Percentiles rank a stretch among this genome's conserved stretches.
Evolutionary conservation across 192 early-diverging fungal genomes (phyloP).

Genomic region (Bifiguratus adelaidae): DNA sequence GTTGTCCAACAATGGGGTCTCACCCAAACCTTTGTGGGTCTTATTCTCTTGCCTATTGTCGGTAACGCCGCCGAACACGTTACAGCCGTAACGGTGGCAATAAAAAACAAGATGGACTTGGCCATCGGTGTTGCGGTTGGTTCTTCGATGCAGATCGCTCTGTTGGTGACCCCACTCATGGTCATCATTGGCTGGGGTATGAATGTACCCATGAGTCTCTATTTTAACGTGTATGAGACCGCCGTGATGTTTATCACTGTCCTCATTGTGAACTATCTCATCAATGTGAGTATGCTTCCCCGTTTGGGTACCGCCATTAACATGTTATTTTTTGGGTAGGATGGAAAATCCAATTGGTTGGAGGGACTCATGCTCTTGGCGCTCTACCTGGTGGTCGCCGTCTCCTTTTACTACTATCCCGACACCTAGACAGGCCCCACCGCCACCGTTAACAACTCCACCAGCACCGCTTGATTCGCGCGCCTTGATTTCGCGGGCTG

Average conservation of each 20-base stretch:
- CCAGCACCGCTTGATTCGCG: too few species aligned
- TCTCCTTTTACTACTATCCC: constrained; percentile 73
- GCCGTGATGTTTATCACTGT: constrained; percentile 79
- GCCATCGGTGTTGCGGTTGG: constrained; percentile 84
- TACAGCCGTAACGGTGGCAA: constrained; percentile 68
- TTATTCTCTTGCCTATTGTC: constrained; percentile 85
- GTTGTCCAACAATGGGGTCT: constrained; percentile 60
- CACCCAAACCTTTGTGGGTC: constrained; percentile 77
- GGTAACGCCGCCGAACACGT: constrained; percentile 87
- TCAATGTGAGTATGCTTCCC: constrained; percentile 21
- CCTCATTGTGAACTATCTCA: constrained; percentile 70
- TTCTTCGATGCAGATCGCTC: constrained; percentile 81
- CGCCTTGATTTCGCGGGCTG: too few species aligned
- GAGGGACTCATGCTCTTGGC: constrained; percentile 80
- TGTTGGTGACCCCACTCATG: constrained; percentile 61
- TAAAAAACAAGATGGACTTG: constrained; percentile 89
- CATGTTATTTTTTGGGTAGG: constrained; percentile 12
- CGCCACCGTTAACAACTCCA: too few species aligned
- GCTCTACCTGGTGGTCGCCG: constrained; percentile 73
- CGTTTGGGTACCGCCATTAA: neutral
- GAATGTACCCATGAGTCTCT: constrained; percentile 58
- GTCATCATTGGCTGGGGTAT: constrained; percentile 79
- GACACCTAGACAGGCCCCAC: too few species aligned
- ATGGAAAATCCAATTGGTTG: constrained; percentile 88
- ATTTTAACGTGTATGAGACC: constrained; percentile 78